Evolutionary conservation across 805 yeast species (phyloP).

Genomic region (Kodamaea neixiangensis): DNA sequence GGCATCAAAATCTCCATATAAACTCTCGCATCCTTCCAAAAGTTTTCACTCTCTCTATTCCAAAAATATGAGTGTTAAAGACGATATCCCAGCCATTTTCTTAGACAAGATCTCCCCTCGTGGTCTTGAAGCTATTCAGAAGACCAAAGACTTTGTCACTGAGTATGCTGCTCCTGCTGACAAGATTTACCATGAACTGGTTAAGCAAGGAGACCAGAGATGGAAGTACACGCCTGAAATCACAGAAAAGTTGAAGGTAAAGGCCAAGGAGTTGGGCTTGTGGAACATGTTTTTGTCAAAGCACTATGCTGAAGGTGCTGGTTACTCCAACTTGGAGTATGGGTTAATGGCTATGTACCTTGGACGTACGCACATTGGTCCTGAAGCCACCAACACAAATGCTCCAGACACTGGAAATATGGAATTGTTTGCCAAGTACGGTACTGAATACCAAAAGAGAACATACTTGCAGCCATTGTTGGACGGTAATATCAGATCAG

Average conservation of each 20-base stretch:
- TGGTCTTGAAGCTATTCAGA: slow-evolving; percentile 41
- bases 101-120: slow-evolving; percentile 35
- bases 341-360: slow-evolving; percentile 65
- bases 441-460: slow-evolving; percentile 37
- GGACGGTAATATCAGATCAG: slow-evolving; percentile 57
- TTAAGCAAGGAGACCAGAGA: slow-evolving; percentile 43
- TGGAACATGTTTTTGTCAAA: slow-evolving; percentile 62
- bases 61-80: slow-evolving; percentile 19
- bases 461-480: slow-evolving; percentile 55
- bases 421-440: slow-evolving; percentile 49
- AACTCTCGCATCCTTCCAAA: neutral
- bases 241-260: slow-evolving; percentile 51
- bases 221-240: slow-evolving; percentile 52
- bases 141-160: slow-evolving; percentile 52
- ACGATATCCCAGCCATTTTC: slow-evolving; percentile 45
- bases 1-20: neutral
- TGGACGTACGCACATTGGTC: slow-evolving; percentile 55
- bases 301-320: slow-evolving; percentile 53
- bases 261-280: slow-evolving; percentile 53
- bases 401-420: slow-evolving; percentile 72
- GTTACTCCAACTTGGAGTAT: slow-evolving; percentile 61
- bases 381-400: slow-evolving; percentile 58
- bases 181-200: slow-evolving; percentile 41
- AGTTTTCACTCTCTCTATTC: neutral
- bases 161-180: slow-evolving; percentile 61